These are phyloP conservation scores for Kurtzmaniella quercitrusa DNA, from an alignment of 1,139 yeast species.

Conservation along the genomic window DNA sequence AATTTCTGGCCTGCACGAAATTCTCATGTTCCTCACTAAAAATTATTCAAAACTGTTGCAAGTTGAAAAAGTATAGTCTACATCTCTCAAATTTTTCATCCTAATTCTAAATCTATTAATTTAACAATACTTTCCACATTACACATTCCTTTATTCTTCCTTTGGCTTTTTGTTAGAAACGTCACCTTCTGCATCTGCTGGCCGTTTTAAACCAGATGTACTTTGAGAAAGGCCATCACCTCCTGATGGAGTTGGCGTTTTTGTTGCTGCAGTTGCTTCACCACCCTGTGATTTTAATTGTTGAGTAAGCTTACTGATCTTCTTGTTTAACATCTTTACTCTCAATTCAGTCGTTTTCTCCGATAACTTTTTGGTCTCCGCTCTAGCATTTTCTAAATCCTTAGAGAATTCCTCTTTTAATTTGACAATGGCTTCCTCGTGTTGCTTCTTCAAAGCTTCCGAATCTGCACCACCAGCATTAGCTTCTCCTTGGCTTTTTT, in stretches of 20 bases:
- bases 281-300: slow-evolving; percentile 18
- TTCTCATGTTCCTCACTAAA: too few species aligned
- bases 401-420: slow-evolving; percentile 26
- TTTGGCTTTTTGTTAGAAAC: slow-evolving; percentile 12
- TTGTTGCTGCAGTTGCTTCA: slow-evolving; percentile 5
- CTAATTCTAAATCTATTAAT: background rate
- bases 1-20: too few species aligned
- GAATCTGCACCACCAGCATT: slow-evolving; percentile 8
- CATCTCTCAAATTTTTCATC: too few species aligned
- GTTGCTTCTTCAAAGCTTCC: slow-evolving; percentile 13
- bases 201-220: slow-evolving; percentile 11
- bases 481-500: slow-evolving; percentile 4
- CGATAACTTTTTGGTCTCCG: slow-evolving; percentile 26
- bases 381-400: slow-evolving; percentile 30
- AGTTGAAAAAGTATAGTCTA: too few species aligned
- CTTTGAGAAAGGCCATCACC: slow-evolving; percentile 19
- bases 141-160: slow-evolving; percentile 7
- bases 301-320: slow-evolving; percentile 22
- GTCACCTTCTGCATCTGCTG: slow-evolving; percentile 10
- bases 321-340: slow-evolving; percentile 41
- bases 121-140: too few species aligned
- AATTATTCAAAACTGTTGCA: too few species aligned
- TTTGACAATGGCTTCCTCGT: slow-evolving; percentile 20
- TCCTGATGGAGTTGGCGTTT: slow-evolving; percentile 16
- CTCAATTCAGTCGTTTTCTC: slow-evolving; percentile 41